Percentiles rank a stretch among this genome's conserved stretches.
These are phyloP conservation scores for Prunus davidiana DNA, from an alignment of 306 rosid genomes.

Conservation along the genomic window DNA sequence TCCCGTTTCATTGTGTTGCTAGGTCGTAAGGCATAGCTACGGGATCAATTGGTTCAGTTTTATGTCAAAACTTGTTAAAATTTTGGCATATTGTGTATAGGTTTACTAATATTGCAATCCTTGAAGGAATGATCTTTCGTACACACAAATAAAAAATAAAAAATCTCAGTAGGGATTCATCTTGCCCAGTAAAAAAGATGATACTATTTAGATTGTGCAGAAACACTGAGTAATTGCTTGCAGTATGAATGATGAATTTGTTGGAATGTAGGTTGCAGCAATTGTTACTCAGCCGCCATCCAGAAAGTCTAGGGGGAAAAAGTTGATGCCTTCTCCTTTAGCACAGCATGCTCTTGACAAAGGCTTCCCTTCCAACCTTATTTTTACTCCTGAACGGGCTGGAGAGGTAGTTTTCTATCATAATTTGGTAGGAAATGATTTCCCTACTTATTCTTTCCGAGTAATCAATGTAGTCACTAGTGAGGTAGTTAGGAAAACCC, in stretches of 20 bases:
- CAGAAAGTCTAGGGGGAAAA: slow-evolving; percentile 76
- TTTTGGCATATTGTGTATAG: not conserved
- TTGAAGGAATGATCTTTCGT: not conserved
- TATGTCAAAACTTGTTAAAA: not conserved
- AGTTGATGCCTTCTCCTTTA: slow-evolving; percentile 67
- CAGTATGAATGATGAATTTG: slow-evolving; percentile 5
- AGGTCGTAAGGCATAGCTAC: not conserved
- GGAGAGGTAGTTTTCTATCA: slow-evolving; percentile 54
- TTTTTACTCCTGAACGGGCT: slow-evolving; percentile 73
- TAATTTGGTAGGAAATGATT: not conserved
- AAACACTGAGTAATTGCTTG: not conserved
- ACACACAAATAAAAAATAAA: too few species aligned
- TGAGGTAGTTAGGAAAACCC: not conserved
- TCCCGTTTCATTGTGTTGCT: not conserved
- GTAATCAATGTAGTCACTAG: not conserved
- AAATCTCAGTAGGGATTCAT: not conserved
- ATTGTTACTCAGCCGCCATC: slow-evolving; percentile 89
- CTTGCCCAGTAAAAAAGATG: not conserved
- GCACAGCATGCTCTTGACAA: slow-evolving; percentile 74
- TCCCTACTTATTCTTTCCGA: not conserved
- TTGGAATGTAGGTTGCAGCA: slow-evolving; percentile 64
- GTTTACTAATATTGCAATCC: not conserved
- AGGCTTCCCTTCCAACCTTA: slow-evolving; percentile 69
- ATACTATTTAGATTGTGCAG: not conserved
- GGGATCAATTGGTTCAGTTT: not conserved